Evolutionary conservation across 108 stramenopile species (phyloP).

Genomic region (Conticribra guillardii): DNA sequence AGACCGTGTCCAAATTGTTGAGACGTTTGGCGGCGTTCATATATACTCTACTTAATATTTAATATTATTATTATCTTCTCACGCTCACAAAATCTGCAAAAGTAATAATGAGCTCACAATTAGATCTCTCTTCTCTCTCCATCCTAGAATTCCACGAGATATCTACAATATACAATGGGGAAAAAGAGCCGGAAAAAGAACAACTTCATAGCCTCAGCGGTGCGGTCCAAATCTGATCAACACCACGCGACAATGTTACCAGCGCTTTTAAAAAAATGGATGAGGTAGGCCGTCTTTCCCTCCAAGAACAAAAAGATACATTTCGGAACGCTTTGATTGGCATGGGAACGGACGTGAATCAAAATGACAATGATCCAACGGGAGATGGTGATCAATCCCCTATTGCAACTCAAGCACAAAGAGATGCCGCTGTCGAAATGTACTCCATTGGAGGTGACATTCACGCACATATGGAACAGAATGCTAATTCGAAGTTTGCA

Average conservation of each 20-base stretch:
- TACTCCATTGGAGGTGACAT: conserved; percentile 46
- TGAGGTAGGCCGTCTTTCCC: conserved; percentile 1
- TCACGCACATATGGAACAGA: background rate
- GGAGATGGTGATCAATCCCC: conserved; percentile 48
- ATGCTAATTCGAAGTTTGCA: conserved; percentile 23
- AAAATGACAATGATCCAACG: conserved; percentile 43
- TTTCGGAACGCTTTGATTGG: conserved; percentile 33
- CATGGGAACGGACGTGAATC: conserved; percentile 40
- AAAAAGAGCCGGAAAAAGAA: no score
- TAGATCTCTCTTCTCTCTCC: no score
- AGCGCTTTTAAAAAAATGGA: conserved; percentile 2
- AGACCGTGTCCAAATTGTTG: no score
- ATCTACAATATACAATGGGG: no score
- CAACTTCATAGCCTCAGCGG: background rate
- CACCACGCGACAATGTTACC: background rate
- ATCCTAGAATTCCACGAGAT: no score
- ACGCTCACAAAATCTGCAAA: no score
- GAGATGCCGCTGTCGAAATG: conserved; percentile 25
- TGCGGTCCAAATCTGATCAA: background rate
- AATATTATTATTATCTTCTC: no score
- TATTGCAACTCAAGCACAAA: background rate
- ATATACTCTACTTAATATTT: no score
- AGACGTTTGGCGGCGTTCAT: no score
- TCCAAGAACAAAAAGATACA: conserved; percentile 7
- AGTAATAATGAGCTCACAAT: no score